Evolutionary conservation across 169 alveolate genomes (phyloP), one percentile per base, ranked within the genome.

Genomic region (Cryptosporidium tyzzeri): DNA sequence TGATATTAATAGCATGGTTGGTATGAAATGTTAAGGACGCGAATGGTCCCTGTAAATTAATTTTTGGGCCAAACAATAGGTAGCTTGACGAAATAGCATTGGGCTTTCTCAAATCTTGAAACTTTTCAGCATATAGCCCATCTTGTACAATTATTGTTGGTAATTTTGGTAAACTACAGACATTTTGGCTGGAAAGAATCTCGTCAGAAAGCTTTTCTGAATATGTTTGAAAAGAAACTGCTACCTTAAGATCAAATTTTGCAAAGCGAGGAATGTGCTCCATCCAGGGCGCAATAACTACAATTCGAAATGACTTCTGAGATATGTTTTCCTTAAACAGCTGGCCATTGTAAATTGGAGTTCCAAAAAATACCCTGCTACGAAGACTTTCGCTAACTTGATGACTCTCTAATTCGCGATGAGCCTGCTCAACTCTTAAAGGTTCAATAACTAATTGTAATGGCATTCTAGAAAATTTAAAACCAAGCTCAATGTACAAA

Each of bases 321-420:
- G 74, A 33, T 29, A 80, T 80, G 26, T 44, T 80, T 44, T 80
- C 89, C 51, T 41, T 80, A 65, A 80, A 80, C 44, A 80, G n/a
- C 68, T 80, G 89, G 9, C 89, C 89, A 50, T 80, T 80, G 37
- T 48, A 80, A 31, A 80, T 59, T 9, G 89, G 80, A 4, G 89
- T 62, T 16, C 89, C 89, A 41, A 80, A 80, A 45, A 80, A 80
- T 33, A 80, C 71, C 37, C 89, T 33, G 9, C 29, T 31, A 6
- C 58, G 73, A 26, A 55, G 62, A 26, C 62, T 39, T 39, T 21
- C 62, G 33, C 26, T 58, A 12, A 44, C 9, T 33, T 65, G 71
- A 65, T 31, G 71, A 10, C 41, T 31, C 29, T 48, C 74, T 33
- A 44, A 35, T 26, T 73, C 86, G 12, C 51, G 33, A 16, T 55